phyloP scores from a whole-genome alignment of 345 rosid genomes.

The Boechera stricta region DNA sequence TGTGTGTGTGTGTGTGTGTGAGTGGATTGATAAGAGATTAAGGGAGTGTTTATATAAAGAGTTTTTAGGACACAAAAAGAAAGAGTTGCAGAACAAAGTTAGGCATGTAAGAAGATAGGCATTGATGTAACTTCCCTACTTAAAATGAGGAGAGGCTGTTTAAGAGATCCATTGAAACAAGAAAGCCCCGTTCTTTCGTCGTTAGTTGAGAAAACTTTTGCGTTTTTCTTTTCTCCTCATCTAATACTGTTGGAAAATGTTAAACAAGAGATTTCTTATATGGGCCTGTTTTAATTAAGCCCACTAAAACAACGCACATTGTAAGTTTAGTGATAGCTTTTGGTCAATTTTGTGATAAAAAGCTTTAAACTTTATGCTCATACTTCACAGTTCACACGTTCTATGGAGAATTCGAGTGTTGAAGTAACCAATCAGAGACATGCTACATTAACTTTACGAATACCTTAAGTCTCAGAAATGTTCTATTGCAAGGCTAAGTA shows the following conservation, averaged over 20 bases:
- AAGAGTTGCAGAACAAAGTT: slow-evolving; percentile 30
- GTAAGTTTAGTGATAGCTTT: not conserved
- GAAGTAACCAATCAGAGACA: no score
- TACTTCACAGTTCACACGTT: not conserved
- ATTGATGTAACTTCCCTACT: slow-evolving; percentile 41
- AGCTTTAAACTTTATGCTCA: not conserved
- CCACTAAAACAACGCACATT: not conserved
- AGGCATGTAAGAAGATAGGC: slow-evolving; percentile 44
- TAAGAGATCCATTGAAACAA: slow-evolving; percentile 41
- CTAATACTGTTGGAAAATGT: slow-evolving; percentile 3
- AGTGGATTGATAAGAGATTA: slow-evolving; percentile 28
- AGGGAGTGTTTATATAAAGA: slow-evolving; percentile 40
- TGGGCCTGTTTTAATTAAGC: slow-evolving; percentile 5
- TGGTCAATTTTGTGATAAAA: not conserved
- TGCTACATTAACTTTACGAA: no score
- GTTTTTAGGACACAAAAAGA: slow-evolving; percentile 21
- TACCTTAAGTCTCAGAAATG: no score
- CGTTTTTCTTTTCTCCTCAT: not conserved
- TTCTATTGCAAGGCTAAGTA: not conserved
- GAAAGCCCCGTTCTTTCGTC: slow-evolving; percentile 45
- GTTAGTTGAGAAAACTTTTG: slow-evolving; percentile 30
- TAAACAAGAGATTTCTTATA: not conserved
- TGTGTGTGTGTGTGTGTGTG: slow-evolving; percentile 11
- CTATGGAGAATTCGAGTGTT: no score
- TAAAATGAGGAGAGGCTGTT: slow-evolving; percentile 40